phyloP scores from a whole-genome alignment of 495 filamentous ascomycete species.

The Aeminium ludgeri region DNA sequence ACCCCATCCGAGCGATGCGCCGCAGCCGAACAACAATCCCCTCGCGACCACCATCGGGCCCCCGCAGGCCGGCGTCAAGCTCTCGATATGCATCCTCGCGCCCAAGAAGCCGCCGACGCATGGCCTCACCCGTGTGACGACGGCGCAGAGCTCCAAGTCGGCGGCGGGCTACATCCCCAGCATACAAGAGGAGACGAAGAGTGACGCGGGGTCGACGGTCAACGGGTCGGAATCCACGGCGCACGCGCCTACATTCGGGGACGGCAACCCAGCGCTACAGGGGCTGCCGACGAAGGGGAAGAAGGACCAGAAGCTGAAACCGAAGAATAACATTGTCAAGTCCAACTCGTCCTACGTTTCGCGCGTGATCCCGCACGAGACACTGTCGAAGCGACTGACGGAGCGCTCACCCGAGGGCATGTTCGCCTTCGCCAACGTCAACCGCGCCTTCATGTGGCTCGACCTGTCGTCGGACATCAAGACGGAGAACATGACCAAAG shows the following conservation, averaged over 20 bases:
- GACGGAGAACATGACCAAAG: slow-evolving; percentile 81
- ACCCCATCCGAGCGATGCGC: slow-evolving; percentile 84
- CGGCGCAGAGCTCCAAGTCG: slow-evolving; percentile 28
- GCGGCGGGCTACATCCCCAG: slow-evolving; percentile 27
- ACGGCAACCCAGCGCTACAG: slow-evolving; percentile 58
- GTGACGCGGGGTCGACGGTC: slow-evolving; percentile 18
- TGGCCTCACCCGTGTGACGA: slow-evolving; percentile 33
- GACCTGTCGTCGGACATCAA: slow-evolving; percentile 47
- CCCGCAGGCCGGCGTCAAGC: slow-evolving; percentile 68
- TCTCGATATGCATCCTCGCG: slow-evolving; percentile 58
- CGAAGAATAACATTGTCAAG: slow-evolving; percentile 93
- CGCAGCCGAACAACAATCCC: slow-evolving; percentile 69
- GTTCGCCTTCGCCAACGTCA: slow-evolving; percentile 87
- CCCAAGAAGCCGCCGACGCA: slow-evolving; percentile 40
- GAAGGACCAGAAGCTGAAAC: slow-evolving; percentile 69
- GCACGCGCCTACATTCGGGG: slow-evolving; percentile 60
- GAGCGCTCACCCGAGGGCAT: slow-evolving; percentile 65
- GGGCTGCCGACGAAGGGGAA: slow-evolving; percentile 23
- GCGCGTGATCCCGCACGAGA: slow-evolving; percentile 80
- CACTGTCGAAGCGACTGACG: slow-evolving; percentile 53
- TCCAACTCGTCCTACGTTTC: slow-evolving; percentile 96
- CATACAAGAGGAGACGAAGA: slow-evolving; percentile 24
- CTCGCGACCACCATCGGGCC: slow-evolving; percentile 67
- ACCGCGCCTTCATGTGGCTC: slow-evolving; percentile 78
- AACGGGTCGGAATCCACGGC: slow-evolving; percentile 17